A percentile compares a stretch with the other conserved stretches of the same genome.
Evolutionary conservation across 2,329 filamentous ascomycete species (phyloP).

Genomic region (Xylaria polymorpha): DNA sequence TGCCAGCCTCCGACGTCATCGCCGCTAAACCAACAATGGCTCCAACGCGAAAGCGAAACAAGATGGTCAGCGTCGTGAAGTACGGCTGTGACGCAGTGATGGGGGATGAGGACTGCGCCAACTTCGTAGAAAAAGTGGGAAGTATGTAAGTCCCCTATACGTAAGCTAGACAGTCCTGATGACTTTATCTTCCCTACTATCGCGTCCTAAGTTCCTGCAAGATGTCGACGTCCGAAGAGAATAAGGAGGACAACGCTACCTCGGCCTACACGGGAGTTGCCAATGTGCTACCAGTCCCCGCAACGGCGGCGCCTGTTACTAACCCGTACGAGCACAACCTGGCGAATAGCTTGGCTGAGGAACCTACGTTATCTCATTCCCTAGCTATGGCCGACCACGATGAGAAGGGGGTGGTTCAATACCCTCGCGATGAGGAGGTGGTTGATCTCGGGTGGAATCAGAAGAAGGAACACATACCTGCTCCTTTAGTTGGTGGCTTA

Average conservation of each 20-base stretch:
- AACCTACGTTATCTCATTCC: constrained; percentile 56
- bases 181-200: neutral
- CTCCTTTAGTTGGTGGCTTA: constrained; percentile 73
- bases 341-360: constrained; percentile 44
- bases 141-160: constrained; percentile 9
- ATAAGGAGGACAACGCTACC: constrained; percentile 9
- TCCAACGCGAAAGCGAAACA: constrained; percentile 1
- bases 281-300: constrained; percentile 52
- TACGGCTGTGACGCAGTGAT: constrained; percentile 8
- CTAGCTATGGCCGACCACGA: constrained; percentile 57
- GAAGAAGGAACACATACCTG: constrained; percentile 64
- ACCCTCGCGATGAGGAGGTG: constrained; percentile 63
- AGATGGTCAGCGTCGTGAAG: neutral
- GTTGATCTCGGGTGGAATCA: constrained; percentile 78
- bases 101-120: neutral
- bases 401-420: constrained; percentile 60
- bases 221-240: constrained; percentile 38
- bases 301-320: constrained; percentile 48
- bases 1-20: constrained; percentile 27
- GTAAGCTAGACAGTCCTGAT: neutral
- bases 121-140: constrained; percentile 11
- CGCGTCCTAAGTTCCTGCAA: neutral
- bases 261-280: constrained; percentile 41
- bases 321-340: constrained; percentile 44
- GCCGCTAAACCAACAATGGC: neutral